A percentile compares a stretch with the other conserved stretches of the same genome.
phyloP scores from a whole-genome alignment of 2,329 filamentous ascomycete species.

The Sphaerulina musiva region DNA sequence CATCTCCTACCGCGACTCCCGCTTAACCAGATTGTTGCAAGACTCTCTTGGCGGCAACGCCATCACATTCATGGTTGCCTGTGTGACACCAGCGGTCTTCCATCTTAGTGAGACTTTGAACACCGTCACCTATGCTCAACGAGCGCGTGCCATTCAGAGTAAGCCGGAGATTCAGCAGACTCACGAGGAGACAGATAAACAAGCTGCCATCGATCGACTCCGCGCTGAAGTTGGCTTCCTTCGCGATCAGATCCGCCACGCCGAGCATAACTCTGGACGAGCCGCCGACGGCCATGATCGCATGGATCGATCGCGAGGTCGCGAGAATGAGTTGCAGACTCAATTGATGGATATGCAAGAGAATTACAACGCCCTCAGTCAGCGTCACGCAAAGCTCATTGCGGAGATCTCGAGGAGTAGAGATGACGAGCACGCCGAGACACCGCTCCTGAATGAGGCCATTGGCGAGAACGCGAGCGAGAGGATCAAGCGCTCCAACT shows the following conservation, averaged over 20 bases:
- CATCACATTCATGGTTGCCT: slow-evolving; percentile 99
- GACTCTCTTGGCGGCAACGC: slow-evolving; percentile 95
- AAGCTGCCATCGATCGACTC: slow-evolving; percentile 84
- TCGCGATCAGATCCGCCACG: slow-evolving; percentile 83
- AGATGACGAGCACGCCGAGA: slow-evolving; percentile 55
- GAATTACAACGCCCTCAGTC: slow-evolving; percentile 84
- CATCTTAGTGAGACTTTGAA: slow-evolving; percentile 96
- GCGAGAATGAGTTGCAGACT: slow-evolving; percentile 84
- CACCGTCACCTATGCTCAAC: slow-evolving; percentile 91
- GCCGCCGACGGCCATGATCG: slow-evolving; percentile 60
- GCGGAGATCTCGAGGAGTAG: slow-evolving; percentile 84
- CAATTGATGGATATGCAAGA: slow-evolving; percentile 89
- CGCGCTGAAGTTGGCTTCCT: slow-evolving; percentile 91
- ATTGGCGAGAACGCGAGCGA: slow-evolving; percentile 75
- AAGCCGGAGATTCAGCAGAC: slow-evolving; percentile 93
- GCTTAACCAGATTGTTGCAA: slow-evolving; percentile 86
- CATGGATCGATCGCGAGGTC: slow-evolving; percentile 50
- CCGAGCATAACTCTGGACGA: slow-evolving; percentile 61
- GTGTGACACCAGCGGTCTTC: slow-evolving; percentile 93
- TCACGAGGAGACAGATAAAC: slow-evolving; percentile 83
- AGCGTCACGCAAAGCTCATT: slow-evolving; percentile 92
- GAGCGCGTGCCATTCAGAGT: slow-evolving; percentile 92
- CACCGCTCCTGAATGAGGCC: slow-evolving; percentile 54
- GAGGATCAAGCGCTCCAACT: slow-evolving; percentile 86
- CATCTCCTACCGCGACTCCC: slow-evolving; percentile 97